phyloP scores from a whole-genome alignment of 257 asterid genomes.

The Lycium ferocissimum region DNA sequence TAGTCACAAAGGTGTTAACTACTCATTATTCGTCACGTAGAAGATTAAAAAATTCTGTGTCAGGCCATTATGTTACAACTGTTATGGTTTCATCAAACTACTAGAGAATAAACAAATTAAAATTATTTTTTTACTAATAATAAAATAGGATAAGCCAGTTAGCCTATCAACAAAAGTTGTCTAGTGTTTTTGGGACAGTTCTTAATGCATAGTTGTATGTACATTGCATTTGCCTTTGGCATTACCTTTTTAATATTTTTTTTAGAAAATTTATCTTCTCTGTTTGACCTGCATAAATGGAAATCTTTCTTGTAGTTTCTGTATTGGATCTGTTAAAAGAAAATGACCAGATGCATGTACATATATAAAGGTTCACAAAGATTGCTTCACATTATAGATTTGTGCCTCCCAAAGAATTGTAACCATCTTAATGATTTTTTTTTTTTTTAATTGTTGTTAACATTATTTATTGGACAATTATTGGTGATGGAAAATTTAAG shows the following conservation, averaged over 20 bases:
- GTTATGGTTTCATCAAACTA: neutral
- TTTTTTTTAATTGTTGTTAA: neutral
- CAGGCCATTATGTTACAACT: conserved; percentile 29
- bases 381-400: neutral
- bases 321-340: conserved; percentile 6
- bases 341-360: conserved; percentile 26
- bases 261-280: neutral
- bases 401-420: neutral
- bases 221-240: conserved; percentile 27
- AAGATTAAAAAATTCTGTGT: neutral
- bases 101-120: conserved; percentile 6
- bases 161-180: conserved; percentile 29
- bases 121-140: neutral
- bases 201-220: conserved; percentile 27
- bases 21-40: neutral
- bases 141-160: conserved; percentile 18
- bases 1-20: neutral
- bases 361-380: neutral
- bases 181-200: conserved; percentile 25
- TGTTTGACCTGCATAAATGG: neutral
- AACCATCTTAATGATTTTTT: neutral
- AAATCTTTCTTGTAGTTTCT: neutral
- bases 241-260: neutral
- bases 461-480: conserved; percentile 35
- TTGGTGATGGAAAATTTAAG: neutral